phyloP scores from a whole-genome alignment of 306 rosid species.

The Pyrus betulifolia region DNA sequence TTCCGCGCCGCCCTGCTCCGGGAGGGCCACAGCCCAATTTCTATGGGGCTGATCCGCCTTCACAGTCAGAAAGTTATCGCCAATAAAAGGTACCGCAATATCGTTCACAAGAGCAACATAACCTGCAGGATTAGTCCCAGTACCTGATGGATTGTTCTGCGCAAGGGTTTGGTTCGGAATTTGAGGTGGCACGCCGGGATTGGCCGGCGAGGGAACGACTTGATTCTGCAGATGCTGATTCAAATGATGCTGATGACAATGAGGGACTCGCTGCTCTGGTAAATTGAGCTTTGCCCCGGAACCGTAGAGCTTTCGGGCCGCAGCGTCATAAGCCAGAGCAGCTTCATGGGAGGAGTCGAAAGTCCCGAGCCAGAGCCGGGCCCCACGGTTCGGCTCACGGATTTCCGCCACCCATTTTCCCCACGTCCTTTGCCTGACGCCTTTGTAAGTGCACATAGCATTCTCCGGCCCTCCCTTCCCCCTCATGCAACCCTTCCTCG shows the following conservation, averaged over 20 bases:
- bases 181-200: neutral
- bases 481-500: slow-evolving; percentile 88
- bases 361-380: slow-evolving; percentile 92
- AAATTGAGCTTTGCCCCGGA: slow-evolving; percentile 74
- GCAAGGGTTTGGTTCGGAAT: neutral
- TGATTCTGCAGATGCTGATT: neutral
- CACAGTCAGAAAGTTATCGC: neutral
- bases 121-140: neutral
- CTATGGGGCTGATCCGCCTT: neutral
- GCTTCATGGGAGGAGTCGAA: slow-evolving; percentile 72
- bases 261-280: slow-evolving; percentile 17
- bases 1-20: neutral
- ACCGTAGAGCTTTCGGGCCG: slow-evolving; percentile 72
- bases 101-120: neutral
- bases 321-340: slow-evolving; percentile 77
- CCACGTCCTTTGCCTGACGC: slow-evolving; percentile 94
- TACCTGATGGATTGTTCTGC: neutral
- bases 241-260: neutral
- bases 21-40: neutral
- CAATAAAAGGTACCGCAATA: neutral
- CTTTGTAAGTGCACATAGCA: slow-evolving; percentile 74
- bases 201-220: neutral
- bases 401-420: slow-evolving; percentile 99
- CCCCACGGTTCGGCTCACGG: slow-evolving; percentile 89
- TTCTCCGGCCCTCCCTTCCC: slow-evolving; percentile 95